Conservation (phyloP, 1,139 yeast genomes). For the Debaryomyces robertsiae region DNA sequence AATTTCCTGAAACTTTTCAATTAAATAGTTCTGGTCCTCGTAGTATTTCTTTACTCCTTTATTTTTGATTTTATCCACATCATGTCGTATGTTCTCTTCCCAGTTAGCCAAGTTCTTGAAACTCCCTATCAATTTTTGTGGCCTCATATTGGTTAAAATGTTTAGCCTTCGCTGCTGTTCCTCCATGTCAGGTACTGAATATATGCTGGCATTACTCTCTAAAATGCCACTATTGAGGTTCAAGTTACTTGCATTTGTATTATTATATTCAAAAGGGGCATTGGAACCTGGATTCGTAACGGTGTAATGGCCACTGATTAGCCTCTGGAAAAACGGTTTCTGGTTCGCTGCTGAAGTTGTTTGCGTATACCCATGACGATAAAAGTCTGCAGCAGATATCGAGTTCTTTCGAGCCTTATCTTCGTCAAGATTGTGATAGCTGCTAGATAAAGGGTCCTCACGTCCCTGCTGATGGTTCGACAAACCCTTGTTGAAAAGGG, state of each 20-base stretch:
- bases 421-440: background rate
- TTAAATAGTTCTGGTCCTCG: slow-evolving; percentile 57
- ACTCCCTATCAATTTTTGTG: slow-evolving; percentile 58
- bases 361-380: background rate
- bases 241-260: slow-evolving; percentile 12
- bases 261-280: slow-evolving; percentile 18
- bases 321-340: slow-evolving; percentile 30
- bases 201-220: slow-evolving; percentile 21
- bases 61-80: slow-evolving; percentile 26
- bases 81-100: slow-evolving; percentile 33
- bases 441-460: background rate
- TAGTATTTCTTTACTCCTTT: slow-evolving; percentile 38
- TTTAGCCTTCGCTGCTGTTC: slow-evolving; percentile 29
- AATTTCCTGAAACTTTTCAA: slow-evolving; percentile 50
- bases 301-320: slow-evolving; percentile 33
- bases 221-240: slow-evolving; percentile 14
- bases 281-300: slow-evolving; percentile 33
- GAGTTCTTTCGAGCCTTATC: slow-evolving; percentile 6
- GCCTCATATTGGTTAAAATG: slow-evolving; percentile 34
- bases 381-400: slow-evolving; percentile 5
- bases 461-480: background rate
- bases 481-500: slow-evolving; percentile 1
- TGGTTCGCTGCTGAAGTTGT: slow-evolving; percentile 9
- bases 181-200: slow-evolving; percentile 22
- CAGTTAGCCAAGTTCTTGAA: slow-evolving; percentile 52